Percentiles rank a stretch among this genome's conserved stretches.
phyloP scores from a whole-genome alignment of 768 basidiomycete species.

The Pholiota microspora region DNA sequence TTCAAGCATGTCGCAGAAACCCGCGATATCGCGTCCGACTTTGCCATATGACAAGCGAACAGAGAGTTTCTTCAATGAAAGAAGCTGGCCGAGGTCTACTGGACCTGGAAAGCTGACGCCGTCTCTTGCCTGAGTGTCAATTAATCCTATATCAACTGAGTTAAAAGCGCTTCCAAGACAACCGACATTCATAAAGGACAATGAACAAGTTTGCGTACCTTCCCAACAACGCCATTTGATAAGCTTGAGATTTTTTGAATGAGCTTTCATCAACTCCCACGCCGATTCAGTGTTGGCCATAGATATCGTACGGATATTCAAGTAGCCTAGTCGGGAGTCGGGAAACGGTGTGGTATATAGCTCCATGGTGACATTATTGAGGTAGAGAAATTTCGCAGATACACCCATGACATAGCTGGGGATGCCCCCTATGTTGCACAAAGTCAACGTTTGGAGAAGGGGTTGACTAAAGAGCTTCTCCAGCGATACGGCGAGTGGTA shows the following conservation, averaged over 20 bases:
- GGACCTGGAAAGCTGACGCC: slow-evolving; percentile 15
- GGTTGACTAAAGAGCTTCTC: slow-evolving; percentile 10
- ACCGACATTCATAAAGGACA: not conserved
- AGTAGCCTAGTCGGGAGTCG: slow-evolving; percentile 5
- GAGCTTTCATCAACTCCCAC: slow-evolving; percentile 13
- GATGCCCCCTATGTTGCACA: slow-evolving; percentile 16
- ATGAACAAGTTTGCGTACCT: slow-evolving; percentile 2
- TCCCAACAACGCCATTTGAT: slow-evolving; percentile 23
- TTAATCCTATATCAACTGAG: not conserved
- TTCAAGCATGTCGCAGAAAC: slow-evolving; percentile 14
- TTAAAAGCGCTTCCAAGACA: too few relatives aligned
- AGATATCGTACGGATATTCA: slow-evolving; percentile 18
- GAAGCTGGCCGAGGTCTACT: slow-evolving; percentile 13
- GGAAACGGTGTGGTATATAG: not conserved
- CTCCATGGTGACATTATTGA: slow-evolving; percentile 15
- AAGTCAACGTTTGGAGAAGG: slow-evolving; percentile 8
- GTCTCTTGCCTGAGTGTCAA: slow-evolving; percentile 7
- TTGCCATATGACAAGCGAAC: slow-evolving; percentile 18
- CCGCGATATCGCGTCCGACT: slow-evolving; percentile 14
- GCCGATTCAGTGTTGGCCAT: slow-evolving; percentile 14
- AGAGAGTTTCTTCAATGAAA: slow-evolving; percentile 13
- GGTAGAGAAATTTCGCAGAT: slow-evolving; percentile 9
- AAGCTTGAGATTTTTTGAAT: slow-evolving; percentile 12
- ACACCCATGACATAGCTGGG: slow-evolving; percentile 9
- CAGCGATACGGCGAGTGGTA: slow-evolving; percentile 10